Base-by-base conservation (phyloP, 306 rosid genomes). In the Sindora glabra region DNA sequence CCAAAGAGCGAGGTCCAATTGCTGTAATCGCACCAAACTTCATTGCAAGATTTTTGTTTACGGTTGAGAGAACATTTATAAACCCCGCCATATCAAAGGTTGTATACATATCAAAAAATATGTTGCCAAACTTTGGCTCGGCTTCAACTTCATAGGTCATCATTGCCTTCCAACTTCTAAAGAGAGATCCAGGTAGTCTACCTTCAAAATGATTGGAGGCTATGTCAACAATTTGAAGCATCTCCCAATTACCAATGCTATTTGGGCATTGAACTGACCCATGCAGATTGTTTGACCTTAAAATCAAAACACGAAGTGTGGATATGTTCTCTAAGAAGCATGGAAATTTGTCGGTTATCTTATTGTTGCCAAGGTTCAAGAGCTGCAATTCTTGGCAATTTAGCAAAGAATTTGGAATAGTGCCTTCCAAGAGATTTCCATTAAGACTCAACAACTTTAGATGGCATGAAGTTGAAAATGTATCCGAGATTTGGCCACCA, bases 151-250 rank as follows among this genome's bases (percentile, higher is more conserved):
- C 51, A 1, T 32, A 15, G 11, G 0, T 15, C 16, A 12, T 11
- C 67, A 68, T 53, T 45, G 76, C 70, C 9, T 24, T 17, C 83
- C 64, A 68, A 0, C 17, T 33, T 10, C 0, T 29, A 26, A 73
- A 8, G 58, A 5, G 13, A 21, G 0, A 10, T 22, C 22, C 10
- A 6, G 48, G 64, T 21, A 74, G 3, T 14, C 25, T 3, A 6
- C 71, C 77, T 19, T 0, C 22, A 12, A 74, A 69, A 40, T 33
- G 41, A 62, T 69, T 78, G 15, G 5, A 46, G 29, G 70, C 70
- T 0, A 78, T 0, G 10, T 78, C 70, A 6, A 69, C 0, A 21
- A 73, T 73, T 32, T 64, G 70, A 25, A 73, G 70, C 8, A 0
- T 45, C 10, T 1, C 0, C 81, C 77, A 66, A 16, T 25, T 22